A percentile compares a stretch with the other conserved stretches of the same genome.
Evolutionary conservation across 2,329 filamentous ascomycete genomes (phyloP).

Genomic region (Pestalotiopsis sp.): DNA sequence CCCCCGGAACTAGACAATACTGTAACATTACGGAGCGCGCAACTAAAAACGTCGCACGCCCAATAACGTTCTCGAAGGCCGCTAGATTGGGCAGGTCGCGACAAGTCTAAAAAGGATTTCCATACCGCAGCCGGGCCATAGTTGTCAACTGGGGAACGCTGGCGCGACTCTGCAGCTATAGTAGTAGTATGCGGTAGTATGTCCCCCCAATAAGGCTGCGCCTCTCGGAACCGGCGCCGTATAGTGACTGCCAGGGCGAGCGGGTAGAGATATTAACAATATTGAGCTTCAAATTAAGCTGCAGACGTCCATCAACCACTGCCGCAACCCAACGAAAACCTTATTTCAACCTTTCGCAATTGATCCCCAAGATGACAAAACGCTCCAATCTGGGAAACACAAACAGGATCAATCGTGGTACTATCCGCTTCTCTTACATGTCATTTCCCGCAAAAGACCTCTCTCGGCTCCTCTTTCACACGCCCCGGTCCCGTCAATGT

Average conservation of each 20-base stretch:
- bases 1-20: background rate
- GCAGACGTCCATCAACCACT: constrained; percentile 7
- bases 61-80: background rate
- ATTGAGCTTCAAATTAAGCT: constrained; percentile 14
- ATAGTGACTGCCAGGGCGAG: constrained; percentile 14
- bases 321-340: constrained; percentile 14
- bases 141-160: background rate
- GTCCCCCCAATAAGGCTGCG: background rate
- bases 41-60: background rate
- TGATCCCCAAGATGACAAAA: background rate
- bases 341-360: constrained; percentile 10
- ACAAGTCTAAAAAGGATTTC: background rate
- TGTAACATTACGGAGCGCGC: constrained; percentile 4
- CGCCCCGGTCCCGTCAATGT: background rate
- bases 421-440: background rate
- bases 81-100: constrained; percentile 8
- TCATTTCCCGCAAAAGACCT: background rate
- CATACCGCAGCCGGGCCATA: background rate
- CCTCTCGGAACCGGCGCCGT: constrained; percentile 15
- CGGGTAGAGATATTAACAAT: constrained; percentile 14
- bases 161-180: background rate
- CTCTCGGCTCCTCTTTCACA: background rate
- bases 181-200: background rate
- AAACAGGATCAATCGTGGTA: background rate
- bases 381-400: background rate